Evolutionary conservation across 2,329 filamentous ascomycete genomes (phyloP).

Genomic region (Colletotrichum sublineola): DNA sequence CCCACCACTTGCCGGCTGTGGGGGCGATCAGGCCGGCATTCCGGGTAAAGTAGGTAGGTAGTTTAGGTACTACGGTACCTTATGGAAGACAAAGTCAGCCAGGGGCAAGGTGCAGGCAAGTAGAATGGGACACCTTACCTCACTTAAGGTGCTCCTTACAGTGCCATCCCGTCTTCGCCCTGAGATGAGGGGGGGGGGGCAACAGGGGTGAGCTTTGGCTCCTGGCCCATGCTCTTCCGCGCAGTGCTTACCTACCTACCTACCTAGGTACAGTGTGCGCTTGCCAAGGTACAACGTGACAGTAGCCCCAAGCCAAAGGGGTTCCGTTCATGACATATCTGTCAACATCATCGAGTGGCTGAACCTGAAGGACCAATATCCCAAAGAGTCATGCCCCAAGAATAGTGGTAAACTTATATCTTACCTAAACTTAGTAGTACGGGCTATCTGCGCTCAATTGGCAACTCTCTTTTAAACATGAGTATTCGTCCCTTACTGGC

Average conservation of each 20-base stretch:
- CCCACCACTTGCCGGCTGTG: conserved; percentile 32
- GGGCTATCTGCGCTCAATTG: conserved; percentile 1
- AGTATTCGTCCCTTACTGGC: conserved; percentile 17
- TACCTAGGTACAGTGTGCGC: background rate
- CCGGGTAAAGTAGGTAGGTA: background rate
- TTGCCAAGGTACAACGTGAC: background rate
- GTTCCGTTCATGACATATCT: background rate
- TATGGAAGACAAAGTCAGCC: conserved; percentile 2
- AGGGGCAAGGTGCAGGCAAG: conserved; percentile 9
- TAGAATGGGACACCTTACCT: conserved; percentile 32
- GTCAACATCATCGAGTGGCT: conserved; percentile 6
- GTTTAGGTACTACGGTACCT: no score
- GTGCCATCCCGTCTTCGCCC: conserved; percentile 41
- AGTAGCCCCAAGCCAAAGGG: conserved; percentile 4
- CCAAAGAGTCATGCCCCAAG: background rate
- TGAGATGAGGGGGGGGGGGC: conserved; percentile 38
- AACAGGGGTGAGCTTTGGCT: conserved; percentile 16
- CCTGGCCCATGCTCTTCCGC: conserved; percentile 35
- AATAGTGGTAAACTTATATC: no score
- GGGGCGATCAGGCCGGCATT: conserved; percentile 20
- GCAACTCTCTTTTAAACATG: conserved; percentile 15
- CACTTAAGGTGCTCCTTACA: conserved; percentile 36
- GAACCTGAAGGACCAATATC: background rate
- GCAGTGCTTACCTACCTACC: background rate
- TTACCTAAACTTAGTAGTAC: background rate